Conservation (phyloP, 805 yeast genomes). For the Starmerella riodocensis region DNA sequence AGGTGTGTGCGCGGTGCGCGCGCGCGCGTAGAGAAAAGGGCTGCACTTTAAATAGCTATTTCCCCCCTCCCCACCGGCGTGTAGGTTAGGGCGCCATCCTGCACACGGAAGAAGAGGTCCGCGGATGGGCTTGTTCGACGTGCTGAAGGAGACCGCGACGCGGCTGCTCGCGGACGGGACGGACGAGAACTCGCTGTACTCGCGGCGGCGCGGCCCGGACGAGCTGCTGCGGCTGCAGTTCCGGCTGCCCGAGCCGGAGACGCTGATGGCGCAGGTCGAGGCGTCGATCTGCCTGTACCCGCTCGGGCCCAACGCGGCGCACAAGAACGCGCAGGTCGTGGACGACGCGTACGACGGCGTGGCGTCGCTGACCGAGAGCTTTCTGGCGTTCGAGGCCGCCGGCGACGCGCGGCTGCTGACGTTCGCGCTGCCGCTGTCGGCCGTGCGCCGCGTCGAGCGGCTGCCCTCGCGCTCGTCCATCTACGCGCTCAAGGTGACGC, state of each 20-base stretch:
- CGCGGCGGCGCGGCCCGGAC: conserved; percentile 42
- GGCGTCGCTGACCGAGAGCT: conserved; percentile 62
- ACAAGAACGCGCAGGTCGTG: conserved; percentile 7
- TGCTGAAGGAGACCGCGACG: conserved; percentile 16
- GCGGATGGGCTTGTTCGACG: conserved; percentile 24
- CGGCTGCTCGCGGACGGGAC: conserved; percentile 19
- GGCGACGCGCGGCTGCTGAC: conserved; percentile 57
- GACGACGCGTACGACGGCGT: conserved; percentile 41
- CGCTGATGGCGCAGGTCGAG: conserved; percentile 49
- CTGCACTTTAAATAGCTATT: too few species aligned
- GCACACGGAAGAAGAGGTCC: neutral
- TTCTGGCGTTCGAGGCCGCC: conserved; percentile 57
- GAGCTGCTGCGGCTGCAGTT: conserved; percentile 57
- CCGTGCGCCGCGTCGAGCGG: conserved; percentile 75
- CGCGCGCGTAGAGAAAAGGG: too few species aligned
- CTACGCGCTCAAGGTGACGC: conserved; percentile 60
- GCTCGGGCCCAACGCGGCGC: conserved; percentile 13
- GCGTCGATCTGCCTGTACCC: conserved; percentile 15
- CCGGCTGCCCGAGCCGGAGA: conserved; percentile 59
- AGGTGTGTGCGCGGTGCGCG: too few species aligned
- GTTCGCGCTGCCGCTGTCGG: conserved; percentile 58
- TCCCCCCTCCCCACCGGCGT: too few species aligned
- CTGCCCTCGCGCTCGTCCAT: conserved; percentile 63
- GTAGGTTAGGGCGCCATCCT: too few species aligned
- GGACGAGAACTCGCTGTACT: conserved; percentile 18